These are phyloP conservation scores for Monsonia emarginata DNA, from an alignment of 441 rosid species.

Conservation along the genomic window DNA sequence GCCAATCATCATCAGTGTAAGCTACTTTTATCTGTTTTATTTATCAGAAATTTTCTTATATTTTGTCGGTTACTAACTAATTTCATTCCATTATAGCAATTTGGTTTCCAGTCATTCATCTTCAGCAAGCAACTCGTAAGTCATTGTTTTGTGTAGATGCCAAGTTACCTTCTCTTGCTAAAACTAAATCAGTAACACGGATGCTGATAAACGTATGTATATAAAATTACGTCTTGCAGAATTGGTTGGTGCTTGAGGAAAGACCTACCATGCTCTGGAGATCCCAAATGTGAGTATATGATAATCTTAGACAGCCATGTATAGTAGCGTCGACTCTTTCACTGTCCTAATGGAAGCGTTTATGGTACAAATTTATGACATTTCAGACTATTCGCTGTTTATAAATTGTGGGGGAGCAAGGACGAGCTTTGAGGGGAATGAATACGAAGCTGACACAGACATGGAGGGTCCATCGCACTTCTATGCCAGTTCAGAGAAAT, in stretches of 20 bases:
- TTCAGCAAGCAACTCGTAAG: conserved; percentile 43
- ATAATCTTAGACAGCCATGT: too few relatives aligned
- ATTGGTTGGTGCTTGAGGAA: conserved; percentile 53
- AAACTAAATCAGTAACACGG: neutral
- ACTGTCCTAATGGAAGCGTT: neutral
- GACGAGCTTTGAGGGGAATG: conserved; percentile 13
- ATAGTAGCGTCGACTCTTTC: neutral
- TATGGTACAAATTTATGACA: neutral
- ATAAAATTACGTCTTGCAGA: conserved; percentile 25
- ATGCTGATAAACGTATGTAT: conserved; percentile 7
- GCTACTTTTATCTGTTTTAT: conserved; percentile 17
- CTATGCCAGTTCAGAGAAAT: conserved; percentile 20
- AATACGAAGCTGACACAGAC: conserved; percentile 39
- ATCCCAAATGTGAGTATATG: conserved; percentile 36
- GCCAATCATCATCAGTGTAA: conserved; percentile 39
- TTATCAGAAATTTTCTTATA: neutral
- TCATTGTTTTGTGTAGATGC: conserved; percentile 12
- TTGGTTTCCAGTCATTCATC: conserved; percentile 45
- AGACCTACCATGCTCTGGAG: conserved; percentile 44
- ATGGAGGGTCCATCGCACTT: conserved; percentile 30
- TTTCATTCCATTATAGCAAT: conserved; percentile 38
- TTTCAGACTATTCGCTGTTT: conserved; percentile 52
- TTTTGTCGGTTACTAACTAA: conserved; percentile 1
- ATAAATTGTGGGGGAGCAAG: conserved; percentile 65
- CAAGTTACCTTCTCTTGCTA: neutral